A percentile compares a stretch with the other conserved stretches of the same genome.
These are phyloP conservation scores for Phytophthora sansomeana DNA, from an alignment of 352 stramenopile genomes.

Conservation along the genomic window DNA sequence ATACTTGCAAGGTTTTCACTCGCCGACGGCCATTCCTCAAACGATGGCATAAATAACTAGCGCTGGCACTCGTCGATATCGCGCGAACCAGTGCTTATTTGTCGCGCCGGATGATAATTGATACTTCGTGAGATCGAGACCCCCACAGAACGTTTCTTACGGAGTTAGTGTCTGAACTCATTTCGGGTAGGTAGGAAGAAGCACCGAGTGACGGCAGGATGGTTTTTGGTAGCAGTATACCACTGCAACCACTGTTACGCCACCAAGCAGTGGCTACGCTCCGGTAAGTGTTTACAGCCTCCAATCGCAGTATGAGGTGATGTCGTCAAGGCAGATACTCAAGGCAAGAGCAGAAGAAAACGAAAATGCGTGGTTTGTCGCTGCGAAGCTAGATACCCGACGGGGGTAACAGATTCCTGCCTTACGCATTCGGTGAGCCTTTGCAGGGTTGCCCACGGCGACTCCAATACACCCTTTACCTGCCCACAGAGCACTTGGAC, in stretches of 20 bases:
- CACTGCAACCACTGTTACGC: not conserved
- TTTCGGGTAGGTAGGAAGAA: not conserved
- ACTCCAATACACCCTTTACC: not conserved
- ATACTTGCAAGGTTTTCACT: conserved; percentile 33
- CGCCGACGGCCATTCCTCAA: conserved; percentile 32
- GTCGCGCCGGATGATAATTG: not conserved
- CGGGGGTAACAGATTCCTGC: not conserved
- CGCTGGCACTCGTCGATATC: conserved; percentile 15
- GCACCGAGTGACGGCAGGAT: conserved; percentile 4
- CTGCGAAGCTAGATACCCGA: not conserved
- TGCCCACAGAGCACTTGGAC: not conserved
- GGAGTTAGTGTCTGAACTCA: conserved; percentile 7
- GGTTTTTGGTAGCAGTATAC: not conserved
- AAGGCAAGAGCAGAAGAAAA: not conserved
- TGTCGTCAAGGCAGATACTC: conserved; percentile 1
- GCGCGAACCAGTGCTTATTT: conserved; percentile 13
- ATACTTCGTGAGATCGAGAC: not conserved
- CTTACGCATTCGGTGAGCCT: not conserved
- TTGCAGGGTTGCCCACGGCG: not conserved
- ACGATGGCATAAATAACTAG: conserved; percentile 41
- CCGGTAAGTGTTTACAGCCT: not conserved
- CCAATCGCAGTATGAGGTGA: not conserved
- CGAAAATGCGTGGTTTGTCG: not conserved
- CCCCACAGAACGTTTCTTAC: conserved; percentile 2
- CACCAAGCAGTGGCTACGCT: too few species aligned